Conservation (phyloP, 768 basidiomycete species). For the Mrakia blollopis region DNA sequence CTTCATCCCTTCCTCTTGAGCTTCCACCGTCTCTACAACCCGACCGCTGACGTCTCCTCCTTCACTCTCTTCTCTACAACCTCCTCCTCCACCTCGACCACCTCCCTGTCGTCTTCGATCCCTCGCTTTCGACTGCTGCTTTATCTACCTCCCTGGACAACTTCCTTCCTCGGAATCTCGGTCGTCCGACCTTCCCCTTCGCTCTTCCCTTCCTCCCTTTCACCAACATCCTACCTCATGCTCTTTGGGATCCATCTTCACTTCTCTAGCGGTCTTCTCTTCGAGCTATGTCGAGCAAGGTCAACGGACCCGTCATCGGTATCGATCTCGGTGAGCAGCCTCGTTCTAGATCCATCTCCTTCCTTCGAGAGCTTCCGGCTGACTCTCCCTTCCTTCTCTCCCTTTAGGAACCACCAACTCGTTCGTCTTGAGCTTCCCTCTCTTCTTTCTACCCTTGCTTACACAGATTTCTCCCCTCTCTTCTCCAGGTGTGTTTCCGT, state of each 20-base stretch:
- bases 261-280: background rate
- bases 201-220: background rate
- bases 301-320: constrained; percentile 82
- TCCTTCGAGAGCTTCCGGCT: constrained; percentile 45
- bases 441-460: background rate
- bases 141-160: background rate
- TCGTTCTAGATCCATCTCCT: background rate
- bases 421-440: constrained; percentile 41
- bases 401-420: constrained; percentile 44
- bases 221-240: background rate
- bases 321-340: constrained; percentile 79
- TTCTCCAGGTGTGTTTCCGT: constrained; percentile 62
- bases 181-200: constrained; percentile 5
- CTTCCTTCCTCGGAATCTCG: background rate
- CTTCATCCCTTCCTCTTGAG: background rate
- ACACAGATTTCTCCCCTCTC: background rate
- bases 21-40: background rate
- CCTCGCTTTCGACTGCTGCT: background rate
- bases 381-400: background rate
- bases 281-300: constrained; percentile 52
- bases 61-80: background rate
- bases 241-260: background rate
- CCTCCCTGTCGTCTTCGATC: no score
- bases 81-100: background rate
- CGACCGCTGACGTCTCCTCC: background rate